These are phyloP conservation scores for Pterulicium gracile DNA, from an alignment of 1,284 basidiomycete species.

Conservation along the genomic window DNA sequence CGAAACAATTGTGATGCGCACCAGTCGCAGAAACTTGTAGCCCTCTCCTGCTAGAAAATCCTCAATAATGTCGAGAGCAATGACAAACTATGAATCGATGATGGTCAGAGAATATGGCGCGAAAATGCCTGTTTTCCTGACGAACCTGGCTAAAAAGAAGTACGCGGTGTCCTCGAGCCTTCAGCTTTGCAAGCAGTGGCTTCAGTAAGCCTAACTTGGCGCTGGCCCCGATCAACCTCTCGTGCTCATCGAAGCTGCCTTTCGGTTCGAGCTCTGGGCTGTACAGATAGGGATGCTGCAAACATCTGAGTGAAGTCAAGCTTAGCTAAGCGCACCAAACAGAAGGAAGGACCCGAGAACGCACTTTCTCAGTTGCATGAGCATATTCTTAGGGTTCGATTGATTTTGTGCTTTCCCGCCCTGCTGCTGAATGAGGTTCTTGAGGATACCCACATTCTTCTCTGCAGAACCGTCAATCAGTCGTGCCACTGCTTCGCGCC, in stretches of 20 bases:
- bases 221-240: slow-evolving; percentile 76
- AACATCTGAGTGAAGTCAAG: slow-evolving; percentile 35
- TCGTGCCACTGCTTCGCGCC: too few relatives aligned
- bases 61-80: slow-evolving; percentile 85
- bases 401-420: slow-evolving; percentile 21
- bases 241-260: slow-evolving; percentile 54
- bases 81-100: slow-evolving; percentile 58
- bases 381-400: slow-evolving; percentile 52
- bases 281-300: slow-evolving; percentile 89
- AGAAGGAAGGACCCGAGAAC: slow-evolving; percentile 14
- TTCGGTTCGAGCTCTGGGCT: slow-evolving; percentile 74
- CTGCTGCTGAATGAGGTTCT: slow-evolving; percentile 32
- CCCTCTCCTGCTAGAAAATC: slow-evolving; percentile 89
- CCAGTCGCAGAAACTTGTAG: slow-evolving; percentile 84
- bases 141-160: slow-evolving; percentile 91
- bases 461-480: too few relatives aligned
- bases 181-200: slow-evolving; percentile 77
- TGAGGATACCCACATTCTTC: slow-evolving; percentile 58
- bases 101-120: background rate
- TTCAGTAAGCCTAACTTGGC: slow-evolving; percentile 84
- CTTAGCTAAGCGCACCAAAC: slow-evolving; percentile 3
- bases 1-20: slow-evolving; percentile 27
- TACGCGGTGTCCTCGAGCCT: slow-evolving; percentile 86
- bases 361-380: slow-evolving; percentile 82
- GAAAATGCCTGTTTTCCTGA: slow-evolving; percentile 17